Base-by-base conservation (phyloP, 768 basidiomycete species). In the Filobasidium wieringae region DNA sequence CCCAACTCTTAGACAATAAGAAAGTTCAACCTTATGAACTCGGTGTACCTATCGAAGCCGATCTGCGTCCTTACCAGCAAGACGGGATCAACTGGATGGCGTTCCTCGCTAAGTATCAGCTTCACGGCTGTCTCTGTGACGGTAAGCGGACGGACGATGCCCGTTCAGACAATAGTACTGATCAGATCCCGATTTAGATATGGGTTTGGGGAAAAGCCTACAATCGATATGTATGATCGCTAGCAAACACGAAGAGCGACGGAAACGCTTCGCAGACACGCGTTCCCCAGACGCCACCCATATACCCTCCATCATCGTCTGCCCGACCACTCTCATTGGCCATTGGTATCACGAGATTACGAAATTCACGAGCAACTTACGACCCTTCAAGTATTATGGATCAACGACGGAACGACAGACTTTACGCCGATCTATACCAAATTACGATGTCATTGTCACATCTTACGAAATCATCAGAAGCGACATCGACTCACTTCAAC, bases 51-150 rank as follows among this genome's bases (percentile, higher is more conserved):
- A 87, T 99, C 78, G 88, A 92, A 57, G 91, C 92, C 31, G 89
- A 96, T 64, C 78, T 99, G 49, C 85, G 95, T 59, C 89, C 91
- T 71, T 99, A 99, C 71, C 95, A 99, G 74, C 88, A 89, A 75
- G 95, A 99, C 56, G 95, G 95, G 32, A 88, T 99, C 63, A 97
- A 89, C 71, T 99, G 95, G 95, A 79, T 99, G 17, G 95, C 95
- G 1, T 99, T 99, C 78, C 79, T 99, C 34, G 88, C 90, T 19
- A 96, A 95, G 71, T 99, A 95, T 71, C 95, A 97, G 67, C 75
- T 99, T 2, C 95, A 99, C 70, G 95, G 95, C 14, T 88, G 97
- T 66, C 82, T 99, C 29, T 99, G 95, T 70, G 95, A 99, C 68
- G 95, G 93, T 90, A 66, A 63, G 81, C 70, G 22, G 9, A 34